Evolutionary conservation across 805 yeast genomes (phyloP), one percentile per base, ranked within the genome.

Genomic region (Lipomyces lipofer): DNA sequence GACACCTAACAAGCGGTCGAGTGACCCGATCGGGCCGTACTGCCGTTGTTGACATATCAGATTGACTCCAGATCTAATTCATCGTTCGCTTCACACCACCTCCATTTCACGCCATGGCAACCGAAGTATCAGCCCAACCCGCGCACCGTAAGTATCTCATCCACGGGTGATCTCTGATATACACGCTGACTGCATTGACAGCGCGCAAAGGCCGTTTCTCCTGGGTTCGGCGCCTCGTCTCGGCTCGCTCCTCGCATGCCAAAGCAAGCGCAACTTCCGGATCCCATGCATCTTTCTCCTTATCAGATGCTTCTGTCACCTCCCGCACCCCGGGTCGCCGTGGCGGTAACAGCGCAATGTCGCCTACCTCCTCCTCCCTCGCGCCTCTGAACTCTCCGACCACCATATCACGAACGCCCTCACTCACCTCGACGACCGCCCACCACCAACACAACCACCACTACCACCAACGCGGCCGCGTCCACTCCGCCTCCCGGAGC

Each of bases 141-240:
- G n/a, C n/a, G n/a, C n/a, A n/a, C n/a, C n/a, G n/a, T n/a, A n/a
- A n/a, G n/a, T n/a, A n/a, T n/a, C n/a, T n/a, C n/a, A n/a, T n/a
- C n/a, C n/a, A n/a, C n/a, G n/a, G n/a, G n/a, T n/a, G n/a, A n/a
- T n/a, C n/a, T n/a, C n/a, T n/a, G n/a, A n/a, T n/a, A n/a, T n/a
- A n/a, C n/a, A n/a, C n/a, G n/a, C n/a, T n/a, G n/a, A n/a, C 25
- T 36, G 40, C 15, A 1, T 10, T 22, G 13, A 30, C 38, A 50
- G 56, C 45, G 21, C 56, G 56, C 39, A 50, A 50, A 22, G 44
- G 61, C 48, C 47, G 61, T 25, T 58, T 58, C 36, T 49, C 62
- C 10, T 58, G 62, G 62, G 62, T 58, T 28, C 56, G 62, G 13
- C 30, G 40, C 30, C 51, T 58, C 39, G 54, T 56, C 8, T 40